Conservation (phyloP, 208 protist genomes). For the Giardia muris region DNA sequence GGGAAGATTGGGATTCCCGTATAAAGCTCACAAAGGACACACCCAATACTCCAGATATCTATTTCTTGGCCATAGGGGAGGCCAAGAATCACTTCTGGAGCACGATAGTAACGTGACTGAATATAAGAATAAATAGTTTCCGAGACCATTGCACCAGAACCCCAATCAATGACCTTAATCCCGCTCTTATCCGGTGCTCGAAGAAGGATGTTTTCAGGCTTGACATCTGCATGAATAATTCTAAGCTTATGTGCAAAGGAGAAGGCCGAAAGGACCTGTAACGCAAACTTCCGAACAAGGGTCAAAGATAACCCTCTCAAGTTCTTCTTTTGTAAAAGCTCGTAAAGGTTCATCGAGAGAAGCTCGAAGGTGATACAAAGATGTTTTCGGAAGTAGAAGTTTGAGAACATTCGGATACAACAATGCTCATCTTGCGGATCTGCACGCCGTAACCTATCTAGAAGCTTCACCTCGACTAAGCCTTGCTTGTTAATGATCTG, state of each 20-base stretch:
- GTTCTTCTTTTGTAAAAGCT: constrained; percentile 59
- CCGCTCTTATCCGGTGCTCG: constrained; percentile 58
- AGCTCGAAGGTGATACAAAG: constrained; percentile 62
- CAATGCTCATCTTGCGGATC: neutral
- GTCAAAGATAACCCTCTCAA: constrained; percentile 53
- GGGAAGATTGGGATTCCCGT: constrained; percentile 80
- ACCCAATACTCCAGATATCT: constrained; percentile 92
- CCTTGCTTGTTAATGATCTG: constrained; percentile 41
- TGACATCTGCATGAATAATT: constrained; percentile 52
- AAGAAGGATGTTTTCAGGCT: constrained; percentile 63
- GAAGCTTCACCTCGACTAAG: constrained; percentile 40
- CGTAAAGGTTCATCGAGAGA: constrained; percentile 64
- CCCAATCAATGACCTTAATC: constrained; percentile 94
- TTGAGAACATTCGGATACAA: constrained; percentile 29
- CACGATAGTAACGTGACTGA: constrained; percentile 70
- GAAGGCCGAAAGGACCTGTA: constrained; percentile 41
- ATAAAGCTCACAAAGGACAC: constrained; percentile 89
- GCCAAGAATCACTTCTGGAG: constrained; percentile 80
- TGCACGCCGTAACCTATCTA: constrained; percentile 30
- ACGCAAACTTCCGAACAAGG: constrained; percentile 45
- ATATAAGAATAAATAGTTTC: constrained; percentile 69
- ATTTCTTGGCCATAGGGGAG: constrained; percentile 66
- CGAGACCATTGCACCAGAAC: constrained; percentile 66
- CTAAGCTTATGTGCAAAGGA: constrained; percentile 5
- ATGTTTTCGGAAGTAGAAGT: constrained; percentile 43